These are phyloP conservation scores for Telopea speciosissima DNA, from an alignment of 177 flowering plant species.

Conservation along the genomic window DNA sequence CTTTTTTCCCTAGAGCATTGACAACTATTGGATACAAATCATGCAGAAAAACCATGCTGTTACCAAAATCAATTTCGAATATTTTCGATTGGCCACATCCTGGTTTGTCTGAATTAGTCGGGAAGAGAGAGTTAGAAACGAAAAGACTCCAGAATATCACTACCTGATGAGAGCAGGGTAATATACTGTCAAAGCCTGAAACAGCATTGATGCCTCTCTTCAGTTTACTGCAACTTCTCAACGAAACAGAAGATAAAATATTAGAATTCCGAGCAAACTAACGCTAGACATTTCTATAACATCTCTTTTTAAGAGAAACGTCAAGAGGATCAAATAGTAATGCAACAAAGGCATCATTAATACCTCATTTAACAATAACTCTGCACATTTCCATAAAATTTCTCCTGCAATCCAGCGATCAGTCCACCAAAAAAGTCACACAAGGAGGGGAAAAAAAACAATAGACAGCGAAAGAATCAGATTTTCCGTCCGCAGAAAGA, in stretches of 20 bases:
- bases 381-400: background rate
- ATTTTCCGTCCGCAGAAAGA: background rate
- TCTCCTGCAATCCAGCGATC: background rate
- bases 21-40: background rate
- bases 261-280: background rate
- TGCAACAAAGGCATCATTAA: constrained; percentile 2
- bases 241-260: background rate
- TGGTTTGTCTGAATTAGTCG: background rate
- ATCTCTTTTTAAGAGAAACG: background rate
- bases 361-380: constrained; percentile 8
- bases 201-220: constrained; percentile 1
- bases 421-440: background rate
- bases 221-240: background rate
- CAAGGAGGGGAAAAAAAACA: background rate
- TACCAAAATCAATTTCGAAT: background rate
- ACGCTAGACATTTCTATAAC: background rate
- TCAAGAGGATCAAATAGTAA: background rate
- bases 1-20: background rate
- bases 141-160: background rate
- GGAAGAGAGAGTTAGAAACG: background rate
- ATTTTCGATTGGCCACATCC: background rate
- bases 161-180: background rate
- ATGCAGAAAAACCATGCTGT: background rate
- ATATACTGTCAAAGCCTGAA: background rate
- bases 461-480: background rate